These are phyloP conservation scores for Barbarea vulgaris DNA, from an alignment of 345 rosid species.

Conservation along the genomic window DNA sequence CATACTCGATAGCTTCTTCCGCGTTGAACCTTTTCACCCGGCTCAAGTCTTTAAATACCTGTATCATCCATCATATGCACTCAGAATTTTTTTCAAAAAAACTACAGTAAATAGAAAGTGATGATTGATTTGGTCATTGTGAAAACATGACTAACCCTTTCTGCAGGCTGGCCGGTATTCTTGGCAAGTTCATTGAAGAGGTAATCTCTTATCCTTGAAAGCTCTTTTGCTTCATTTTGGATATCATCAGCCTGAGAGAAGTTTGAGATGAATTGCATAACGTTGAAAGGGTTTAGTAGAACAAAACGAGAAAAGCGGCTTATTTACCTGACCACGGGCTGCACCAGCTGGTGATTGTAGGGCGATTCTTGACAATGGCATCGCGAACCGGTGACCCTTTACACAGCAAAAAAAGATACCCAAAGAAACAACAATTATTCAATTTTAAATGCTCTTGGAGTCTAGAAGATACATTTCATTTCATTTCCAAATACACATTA, in stretches of 20 bases:
- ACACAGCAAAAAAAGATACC: background rate
- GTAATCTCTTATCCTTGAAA: slow-evolving; percentile 76
- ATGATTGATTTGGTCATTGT: background rate
- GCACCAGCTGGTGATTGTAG: slow-evolving; percentile 74
- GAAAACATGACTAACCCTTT: slow-evolving; percentile 58
- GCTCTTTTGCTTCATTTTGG: slow-evolving; percentile 78
- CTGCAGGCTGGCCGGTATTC: slow-evolving; percentile 77
- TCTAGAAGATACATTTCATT: background rate
- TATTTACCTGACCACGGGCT: slow-evolving; percentile 82
- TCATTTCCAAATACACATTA: background rate
- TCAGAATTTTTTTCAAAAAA: background rate
- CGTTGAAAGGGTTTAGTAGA: background rate
- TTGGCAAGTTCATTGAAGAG: slow-evolving; percentile 72
- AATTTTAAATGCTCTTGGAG: background rate
- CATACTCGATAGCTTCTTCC: slow-evolving; percentile 78
- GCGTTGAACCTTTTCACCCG: slow-evolving; percentile 69
- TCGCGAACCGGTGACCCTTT: slow-evolving; percentile 72
- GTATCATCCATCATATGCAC: slow-evolving; percentile 30
- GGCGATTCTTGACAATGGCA: slow-evolving; percentile 74
- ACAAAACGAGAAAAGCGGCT: background rate
- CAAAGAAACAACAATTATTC: background rate
- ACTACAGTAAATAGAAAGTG: background rate
- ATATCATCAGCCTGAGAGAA: slow-evolving; percentile 74
- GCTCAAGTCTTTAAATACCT: slow-evolving; percentile 68
- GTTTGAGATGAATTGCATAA: background rate